Conservation (phyloP, 2,329 filamentous ascomycete species). For the Talaromyces atroroseus region DNA sequence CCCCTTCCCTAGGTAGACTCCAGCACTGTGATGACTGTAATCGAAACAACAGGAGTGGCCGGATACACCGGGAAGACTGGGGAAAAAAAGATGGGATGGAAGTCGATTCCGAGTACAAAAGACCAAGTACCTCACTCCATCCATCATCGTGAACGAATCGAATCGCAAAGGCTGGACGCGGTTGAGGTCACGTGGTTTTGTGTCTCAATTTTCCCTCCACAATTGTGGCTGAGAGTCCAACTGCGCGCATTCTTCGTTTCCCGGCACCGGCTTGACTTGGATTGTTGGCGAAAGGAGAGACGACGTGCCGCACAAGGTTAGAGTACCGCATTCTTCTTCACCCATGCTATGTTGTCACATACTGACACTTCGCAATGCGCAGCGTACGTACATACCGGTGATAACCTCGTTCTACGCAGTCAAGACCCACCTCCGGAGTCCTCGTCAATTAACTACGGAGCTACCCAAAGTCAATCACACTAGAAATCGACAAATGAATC, state of each 20-base stretch:
- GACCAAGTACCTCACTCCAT: no score
- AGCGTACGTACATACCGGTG: background rate
- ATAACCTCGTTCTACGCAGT: background rate
- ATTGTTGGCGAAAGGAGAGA: background rate
- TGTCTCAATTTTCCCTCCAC: background rate
- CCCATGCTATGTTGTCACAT: background rate
- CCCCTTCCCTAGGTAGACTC: no score
- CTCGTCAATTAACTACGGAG: background rate
- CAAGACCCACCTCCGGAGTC: conserved; percentile 4
- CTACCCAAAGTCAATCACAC: background rate
- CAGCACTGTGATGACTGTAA: no score
- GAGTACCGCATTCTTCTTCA: background rate
- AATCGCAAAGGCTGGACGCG: background rate
- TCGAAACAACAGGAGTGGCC: background rate
- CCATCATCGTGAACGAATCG: conserved; percentile 1
- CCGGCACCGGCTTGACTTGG: background rate
- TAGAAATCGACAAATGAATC: background rate
- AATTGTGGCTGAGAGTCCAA: background rate
- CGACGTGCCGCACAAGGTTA: background rate
- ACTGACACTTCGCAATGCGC: background rate
- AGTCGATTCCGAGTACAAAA: background rate
- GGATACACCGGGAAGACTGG: conserved; percentile 6
- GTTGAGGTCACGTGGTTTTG: conserved; percentile 1
- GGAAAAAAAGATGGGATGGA: background rate
- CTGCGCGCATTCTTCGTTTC: background rate